Evolutionary conservation across 495 filamentous ascomycete species (phyloP).

Genomic region (Penicillium fimorum): DNA sequence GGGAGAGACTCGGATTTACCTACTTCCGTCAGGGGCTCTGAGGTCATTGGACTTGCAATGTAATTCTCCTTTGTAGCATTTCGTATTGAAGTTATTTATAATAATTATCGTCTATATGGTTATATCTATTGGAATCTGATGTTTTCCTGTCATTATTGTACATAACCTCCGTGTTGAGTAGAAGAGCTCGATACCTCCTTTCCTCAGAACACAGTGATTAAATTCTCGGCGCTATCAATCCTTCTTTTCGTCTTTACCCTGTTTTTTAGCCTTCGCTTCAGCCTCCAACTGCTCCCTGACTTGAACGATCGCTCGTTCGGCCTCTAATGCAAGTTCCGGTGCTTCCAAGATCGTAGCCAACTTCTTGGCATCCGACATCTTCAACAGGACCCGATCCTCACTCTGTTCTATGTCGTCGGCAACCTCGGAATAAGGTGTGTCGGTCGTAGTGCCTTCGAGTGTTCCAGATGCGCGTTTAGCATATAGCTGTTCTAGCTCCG

Average conservation of each 20-base stretch:
- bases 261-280: slow-evolving; percentile 36
- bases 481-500: slow-evolving; percentile 72
- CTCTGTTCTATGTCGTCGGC: slow-evolving; percentile 44
- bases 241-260: slow-evolving; percentile 27
- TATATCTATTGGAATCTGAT: not conserved
- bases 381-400: slow-evolving; percentile 59
- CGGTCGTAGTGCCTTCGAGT: slow-evolving; percentile 19
- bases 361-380: slow-evolving; percentile 54
- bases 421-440: slow-evolving; percentile 33
- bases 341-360: slow-evolving; percentile 72
- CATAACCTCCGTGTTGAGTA: not conserved
- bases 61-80: not conserved
- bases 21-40: slow-evolving; percentile 23
- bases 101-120: not conserved
- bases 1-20: slow-evolving; percentile 12
- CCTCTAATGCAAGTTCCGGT: slow-evolving; percentile 81
- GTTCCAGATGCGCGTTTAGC: slow-evolving; percentile 39
- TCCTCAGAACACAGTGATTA: not conserved
- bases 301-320: slow-evolving; percentile 86
- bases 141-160: slow-evolving; percentile 1
- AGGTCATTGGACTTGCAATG: slow-evolving; percentile 15
- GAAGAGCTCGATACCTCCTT: not conserved
- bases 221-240: slow-evolving; percentile 17
- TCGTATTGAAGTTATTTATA: not conserved
- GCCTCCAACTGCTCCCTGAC: slow-evolving; percentile 66